These are phyloP conservation scores for Pseudocercospora ulei DNA, from an alignment of 2,329 filamentous ascomycete species.

Conservation along the genomic window DNA sequence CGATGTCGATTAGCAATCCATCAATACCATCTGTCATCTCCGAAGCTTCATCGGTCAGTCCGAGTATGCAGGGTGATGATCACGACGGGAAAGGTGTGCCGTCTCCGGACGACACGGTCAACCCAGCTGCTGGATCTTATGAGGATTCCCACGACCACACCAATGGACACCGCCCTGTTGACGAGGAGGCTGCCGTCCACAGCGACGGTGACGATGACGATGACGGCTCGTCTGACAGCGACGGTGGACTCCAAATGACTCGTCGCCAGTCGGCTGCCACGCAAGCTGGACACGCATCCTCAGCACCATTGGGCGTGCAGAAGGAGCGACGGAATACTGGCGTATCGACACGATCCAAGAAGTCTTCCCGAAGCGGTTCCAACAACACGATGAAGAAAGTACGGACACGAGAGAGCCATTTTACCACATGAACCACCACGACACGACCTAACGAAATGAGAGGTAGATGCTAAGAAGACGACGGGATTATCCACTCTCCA, in stretches of 20 bases:
- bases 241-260: slow-evolving; percentile 36
- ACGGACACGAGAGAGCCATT: slow-evolving; percentile 27
- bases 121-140: slow-evolving; percentile 20
- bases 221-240: slow-evolving; percentile 35
- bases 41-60: slow-evolving; percentile 39
- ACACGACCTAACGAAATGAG: slow-evolving; percentile 15
- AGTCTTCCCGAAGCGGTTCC: slow-evolving; percentile 42
- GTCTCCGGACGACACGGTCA: slow-evolving; percentile 34
- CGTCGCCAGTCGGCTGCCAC: slow-evolving; percentile 27
- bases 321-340: slow-evolving; percentile 30
- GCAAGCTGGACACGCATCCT: slow-evolving; percentile 11
- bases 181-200: slow-evolving; percentile 32
- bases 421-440: slow-evolving; percentile 10
- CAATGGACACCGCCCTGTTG: slow-evolving; percentile 32
- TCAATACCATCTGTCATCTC: slow-evolving; percentile 46
- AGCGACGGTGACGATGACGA: slow-evolving; percentile 38
- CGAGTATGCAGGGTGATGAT: slow-evolving; percentile 22
- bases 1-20: slow-evolving; percentile 44
- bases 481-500: slow-evolving; percentile 8
- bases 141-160: slow-evolving; percentile 24
- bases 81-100: slow-evolving; percentile 32
- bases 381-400: slow-evolving; percentile 46
- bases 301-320: slow-evolving; percentile 8
- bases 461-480: slow-evolving; percentile 9
- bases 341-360: slow-evolving; percentile 32